Evolutionary conservation across 2,329 filamentous ascomycete species (phyloP), one percentile per base, ranked within the genome.

Genomic region (Penicillium sp.): DNA sequence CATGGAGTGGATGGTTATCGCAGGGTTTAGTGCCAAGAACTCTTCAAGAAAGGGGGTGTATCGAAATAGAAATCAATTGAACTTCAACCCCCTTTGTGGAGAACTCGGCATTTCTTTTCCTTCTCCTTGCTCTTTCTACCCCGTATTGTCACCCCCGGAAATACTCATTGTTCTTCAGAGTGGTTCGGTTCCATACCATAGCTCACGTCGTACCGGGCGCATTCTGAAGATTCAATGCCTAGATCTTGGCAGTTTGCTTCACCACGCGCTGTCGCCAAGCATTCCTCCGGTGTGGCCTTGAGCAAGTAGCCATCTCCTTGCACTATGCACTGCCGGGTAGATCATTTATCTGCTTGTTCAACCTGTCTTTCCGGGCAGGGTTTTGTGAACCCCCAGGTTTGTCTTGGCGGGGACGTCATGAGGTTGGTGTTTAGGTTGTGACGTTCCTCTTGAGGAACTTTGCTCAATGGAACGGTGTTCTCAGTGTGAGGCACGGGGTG

Each of bases 281-380:
- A 55, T 55, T 55, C 52, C 53, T 49, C 45, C 39, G 39, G 47
- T 45, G 33, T 45, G n/a, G 39, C 15, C 53, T 17, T 31, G 48
- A 35, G 31, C 23, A 5, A 55, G 35, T 38, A 38, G 27, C 21
- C 17, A 12, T 31, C 49, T 45, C 31, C 49, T 43, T 57, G 52
- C 44, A 35, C 33, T 25, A 13, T 47, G 49, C 50, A 25, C 52
- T 33, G 51, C 44, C 39, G 23, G 45, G 44, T 49, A 41, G 53
- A 52, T 59, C 53, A 59, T 55, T 59, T 48, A 59, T 59, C 29
- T 55, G 53, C 33, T 33, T 43, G 57, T 48, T 59, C 35, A 19
- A 38, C 47, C 44, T 39, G 31, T 43, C 41, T 29, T 35, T 31
- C 39, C 23, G 31, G 43, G n/a, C 23, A 21, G 19, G n/a, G 42